Percentiles rank a stretch among this genome's conserved stretches.
These are phyloP conservation scores for Thymus quinquecostatus DNA, from an alignment of 257 asterid genomes.

Conservation along the genomic window DNA sequence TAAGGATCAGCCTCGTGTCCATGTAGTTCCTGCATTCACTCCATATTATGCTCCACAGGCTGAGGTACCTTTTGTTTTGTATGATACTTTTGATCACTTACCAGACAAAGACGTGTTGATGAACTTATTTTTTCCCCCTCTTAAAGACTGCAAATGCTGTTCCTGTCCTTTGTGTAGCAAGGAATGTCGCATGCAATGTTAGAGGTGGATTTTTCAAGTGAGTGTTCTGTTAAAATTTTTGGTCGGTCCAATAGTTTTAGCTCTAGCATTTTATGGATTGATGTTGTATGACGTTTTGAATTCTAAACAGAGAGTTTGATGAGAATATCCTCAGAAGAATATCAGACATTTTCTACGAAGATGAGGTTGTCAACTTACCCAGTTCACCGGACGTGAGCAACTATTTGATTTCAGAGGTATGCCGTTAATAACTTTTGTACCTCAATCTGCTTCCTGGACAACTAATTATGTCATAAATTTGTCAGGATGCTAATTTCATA, in stretches of 20 bases:
- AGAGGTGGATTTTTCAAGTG: slow-evolving; percentile 95
- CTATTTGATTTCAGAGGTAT: slow-evolving; percentile 91
- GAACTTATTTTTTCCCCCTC: slow-evolving; percentile 4
- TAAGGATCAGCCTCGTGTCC: slow-evolving; percentile 97
- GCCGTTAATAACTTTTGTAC: neutral
- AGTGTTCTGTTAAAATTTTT: slow-evolving; percentile 37
- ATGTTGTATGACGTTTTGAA: slow-evolving; percentile 20
- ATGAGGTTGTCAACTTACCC: slow-evolving; percentile 77
- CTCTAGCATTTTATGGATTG: slow-evolving; percentile 18
- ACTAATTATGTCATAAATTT: slow-evolving; percentile 28
- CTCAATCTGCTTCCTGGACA: slow-evolving; percentile 11
- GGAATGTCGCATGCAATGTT: slow-evolving; percentile 99
- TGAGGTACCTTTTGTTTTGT: slow-evolving; percentile 59
- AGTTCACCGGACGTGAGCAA: slow-evolving; percentile 94
- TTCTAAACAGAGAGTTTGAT: slow-evolving; percentile 75
- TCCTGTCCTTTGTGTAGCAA: slow-evolving; percentile 95
- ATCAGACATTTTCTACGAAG: slow-evolving; percentile 78
- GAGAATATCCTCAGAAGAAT: slow-evolving; percentile 67
- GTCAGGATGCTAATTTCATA: slow-evolving; percentile 71
- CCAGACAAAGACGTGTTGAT: slow-evolving; percentile 24
- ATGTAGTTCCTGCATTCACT: slow-evolving; percentile 94
- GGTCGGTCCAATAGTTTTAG: slow-evolving; percentile 8
- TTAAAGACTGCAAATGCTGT: slow-evolving; percentile 79
- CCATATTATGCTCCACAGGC: slow-evolving; percentile 99
- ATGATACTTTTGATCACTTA: slow-evolving; percentile 26